Evolutionary conservation across 2,329 filamentous ascomycete genomes (phyloP).

Genomic region (Fusarium sp.): DNA sequence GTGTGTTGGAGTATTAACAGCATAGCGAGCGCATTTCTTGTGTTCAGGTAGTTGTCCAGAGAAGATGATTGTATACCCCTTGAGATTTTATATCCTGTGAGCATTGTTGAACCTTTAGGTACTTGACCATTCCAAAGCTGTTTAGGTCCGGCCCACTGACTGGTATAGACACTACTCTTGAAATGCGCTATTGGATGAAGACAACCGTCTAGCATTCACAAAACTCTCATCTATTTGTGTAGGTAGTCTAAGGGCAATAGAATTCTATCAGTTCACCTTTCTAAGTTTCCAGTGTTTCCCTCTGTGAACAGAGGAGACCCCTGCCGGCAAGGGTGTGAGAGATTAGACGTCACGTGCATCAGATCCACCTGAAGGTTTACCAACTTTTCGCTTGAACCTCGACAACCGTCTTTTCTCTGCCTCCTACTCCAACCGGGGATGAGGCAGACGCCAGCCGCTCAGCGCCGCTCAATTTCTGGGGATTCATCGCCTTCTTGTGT

Average conservation of each 20-base stretch:
- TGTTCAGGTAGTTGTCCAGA: conserved; percentile 30
- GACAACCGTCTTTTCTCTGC: not conserved
- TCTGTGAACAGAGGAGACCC: not conserved
- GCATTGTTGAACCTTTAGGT: not conserved
- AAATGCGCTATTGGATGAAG: not conserved
- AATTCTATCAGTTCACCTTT: not conserved
- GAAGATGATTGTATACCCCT: conserved; percentile 40
- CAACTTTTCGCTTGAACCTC: conserved; percentile 12
- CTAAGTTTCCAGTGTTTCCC: not conserved
- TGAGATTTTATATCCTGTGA: not conserved
- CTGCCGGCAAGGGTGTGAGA: not conserved
- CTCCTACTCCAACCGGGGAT: not conserved
- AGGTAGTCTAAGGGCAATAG: not conserved
- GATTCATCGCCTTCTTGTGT: not conserved
- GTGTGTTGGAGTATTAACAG: conserved; percentile 28
- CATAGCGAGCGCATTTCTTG: conserved; percentile 25
- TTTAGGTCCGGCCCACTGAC: not conserved
- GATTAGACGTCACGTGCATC: conserved; percentile 18
- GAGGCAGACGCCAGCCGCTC: not conserved
- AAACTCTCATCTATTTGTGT: not conserved
- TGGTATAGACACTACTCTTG: not conserved
- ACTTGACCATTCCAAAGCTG: not conserved
- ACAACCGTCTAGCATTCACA: not conserved
- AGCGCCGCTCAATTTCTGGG: not conserved
- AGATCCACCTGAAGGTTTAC: conserved; percentile 14